Percentiles rank a stretch among this genome's conserved stretches.
These are phyloP conservation scores for Canna indica DNA, from an alignment of 176 grass and related monocot genomes.

Conservation along the genomic window DNA sequence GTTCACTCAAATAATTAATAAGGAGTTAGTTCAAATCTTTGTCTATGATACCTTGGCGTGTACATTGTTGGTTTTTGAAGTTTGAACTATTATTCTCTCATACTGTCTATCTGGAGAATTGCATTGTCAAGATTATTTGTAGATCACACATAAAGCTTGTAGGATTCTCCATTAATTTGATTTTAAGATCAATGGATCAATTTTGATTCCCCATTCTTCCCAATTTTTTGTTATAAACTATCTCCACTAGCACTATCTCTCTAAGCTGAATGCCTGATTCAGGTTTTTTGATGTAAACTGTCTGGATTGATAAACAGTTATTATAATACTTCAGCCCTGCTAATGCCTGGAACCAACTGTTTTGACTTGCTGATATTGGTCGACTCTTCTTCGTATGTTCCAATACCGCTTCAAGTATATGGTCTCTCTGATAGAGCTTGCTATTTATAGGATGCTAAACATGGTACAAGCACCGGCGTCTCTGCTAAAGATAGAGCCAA, in stretches of 20 bases:
- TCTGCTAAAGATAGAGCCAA: slow-evolving; percentile 79
- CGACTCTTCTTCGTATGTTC: background rate
- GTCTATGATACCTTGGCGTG: background rate
- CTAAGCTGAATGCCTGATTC: background rate
- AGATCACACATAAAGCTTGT: background rate
- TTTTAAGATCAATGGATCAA: background rate
- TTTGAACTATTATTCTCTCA: background rate
- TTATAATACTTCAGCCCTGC: background rate
- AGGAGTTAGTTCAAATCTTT: background rate
- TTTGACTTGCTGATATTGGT: background rate
- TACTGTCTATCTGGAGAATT: background rate
- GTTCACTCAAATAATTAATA: background rate
- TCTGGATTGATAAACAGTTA: background rate
- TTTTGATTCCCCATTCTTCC: background rate
- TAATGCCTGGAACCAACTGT: background rate
- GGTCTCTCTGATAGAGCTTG: background rate
- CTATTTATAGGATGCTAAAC: slow-evolving; percentile 67
- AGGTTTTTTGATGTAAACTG: background rate
- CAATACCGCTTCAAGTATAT: background rate
- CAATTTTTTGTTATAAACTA: background rate
- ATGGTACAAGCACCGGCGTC: slow-evolving; percentile 74
- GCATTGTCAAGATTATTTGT: background rate
- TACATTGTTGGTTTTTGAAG: background rate
- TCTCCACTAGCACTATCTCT: background rate
- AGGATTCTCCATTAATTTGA: background rate